Conservation (phyloP, 352 stramenopile genomes). For the Aphanomyces astaci region DNA sequence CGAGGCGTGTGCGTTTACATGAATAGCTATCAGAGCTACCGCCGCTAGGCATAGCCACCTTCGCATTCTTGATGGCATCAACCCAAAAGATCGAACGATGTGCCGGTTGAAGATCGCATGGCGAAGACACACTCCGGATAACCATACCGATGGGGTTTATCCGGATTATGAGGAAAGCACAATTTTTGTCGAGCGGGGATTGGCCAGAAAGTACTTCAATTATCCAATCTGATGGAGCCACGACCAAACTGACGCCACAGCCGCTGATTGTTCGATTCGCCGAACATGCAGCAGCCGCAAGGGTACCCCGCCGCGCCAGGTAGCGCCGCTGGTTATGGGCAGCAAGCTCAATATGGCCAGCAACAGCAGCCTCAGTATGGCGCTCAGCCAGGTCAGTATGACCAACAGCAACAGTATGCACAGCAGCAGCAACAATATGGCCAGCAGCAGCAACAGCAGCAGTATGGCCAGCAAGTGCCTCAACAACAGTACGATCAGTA, state of each 20-base stretch:
- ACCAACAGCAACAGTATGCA: constrained; percentile 1
- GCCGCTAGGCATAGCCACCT: too few relatives aligned
- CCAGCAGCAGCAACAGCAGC: background rate
- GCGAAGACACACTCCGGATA: too few relatives aligned
- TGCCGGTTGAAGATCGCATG: too few relatives aligned
- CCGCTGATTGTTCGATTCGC: background rate
- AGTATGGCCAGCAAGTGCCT: background rate
- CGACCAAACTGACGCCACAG: background rate
- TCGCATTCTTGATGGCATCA: too few relatives aligned
- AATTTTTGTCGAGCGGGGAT: constrained; percentile 25
- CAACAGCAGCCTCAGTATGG: constrained; percentile 23
- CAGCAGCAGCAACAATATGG: constrained; percentile 8
- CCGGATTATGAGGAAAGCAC: too few relatives aligned
- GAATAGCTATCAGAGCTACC: too few relatives aligned
- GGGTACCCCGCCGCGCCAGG: background rate
- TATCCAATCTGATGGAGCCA: background rate
- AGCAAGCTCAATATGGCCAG: constrained; percentile 24
- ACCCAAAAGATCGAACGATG: too few relatives aligned
- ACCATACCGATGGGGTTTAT: too few relatives aligned
- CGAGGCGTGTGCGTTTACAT: too few relatives aligned
- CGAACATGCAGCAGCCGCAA: background rate
- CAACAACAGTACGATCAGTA: constrained; percentile 17
- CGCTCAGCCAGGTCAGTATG: constrained; percentile 22
- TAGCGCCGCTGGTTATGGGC: constrained; percentile 29
- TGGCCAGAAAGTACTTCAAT: background rate